Percentiles rank a stretch among this genome's conserved stretches.
phyloP scores from a whole-genome alignment of 768 basidiomycete genomes.

The Phaeotremella skinneri region DNA sequence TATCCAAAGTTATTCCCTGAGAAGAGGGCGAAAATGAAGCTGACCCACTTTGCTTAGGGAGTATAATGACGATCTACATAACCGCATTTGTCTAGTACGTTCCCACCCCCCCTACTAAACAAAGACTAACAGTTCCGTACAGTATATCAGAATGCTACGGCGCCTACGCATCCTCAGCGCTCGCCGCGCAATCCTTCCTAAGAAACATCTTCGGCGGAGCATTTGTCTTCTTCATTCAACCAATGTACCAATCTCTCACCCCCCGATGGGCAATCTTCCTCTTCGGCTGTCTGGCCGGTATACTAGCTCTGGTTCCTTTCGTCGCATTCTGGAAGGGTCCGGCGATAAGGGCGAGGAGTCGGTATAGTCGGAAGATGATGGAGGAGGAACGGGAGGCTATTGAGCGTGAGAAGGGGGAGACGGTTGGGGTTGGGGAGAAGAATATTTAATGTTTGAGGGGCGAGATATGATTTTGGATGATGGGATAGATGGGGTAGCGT shows the following conservation, averaged over 20 bases:
- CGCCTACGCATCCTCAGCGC: conserved; percentile 64
- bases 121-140: background rate
- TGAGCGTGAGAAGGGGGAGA: conserved; percentile 7
- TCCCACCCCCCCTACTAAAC: background rate
- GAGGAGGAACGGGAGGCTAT: conserved; percentile 25
- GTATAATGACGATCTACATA: conserved; percentile 19
- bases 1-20: conserved; percentile 3
- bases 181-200: conserved; percentile 66
- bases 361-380: conserved; percentile 39
- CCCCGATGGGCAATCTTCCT: conserved; percentile 58
- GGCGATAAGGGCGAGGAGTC: conserved; percentile 38
- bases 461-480: background rate
- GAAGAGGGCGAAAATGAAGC: background rate
- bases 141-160: conserved; percentile 63
- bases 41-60: conserved; percentile 1
- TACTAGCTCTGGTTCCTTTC: conserved; percentile 60
- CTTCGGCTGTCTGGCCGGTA: conserved; percentile 55
- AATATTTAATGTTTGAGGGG: background rate
- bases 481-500: background rate
- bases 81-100: conserved; percentile 56
- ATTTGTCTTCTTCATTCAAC: conserved; percentile 64
- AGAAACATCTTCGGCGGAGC: conserved; percentile 54
- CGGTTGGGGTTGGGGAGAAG: background rate
- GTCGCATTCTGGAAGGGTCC: conserved; percentile 49
- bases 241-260: conserved; percentile 60